Conservation (phyloP, 345 rosid genomes). For the Aquilaria malaccensis region DNA sequence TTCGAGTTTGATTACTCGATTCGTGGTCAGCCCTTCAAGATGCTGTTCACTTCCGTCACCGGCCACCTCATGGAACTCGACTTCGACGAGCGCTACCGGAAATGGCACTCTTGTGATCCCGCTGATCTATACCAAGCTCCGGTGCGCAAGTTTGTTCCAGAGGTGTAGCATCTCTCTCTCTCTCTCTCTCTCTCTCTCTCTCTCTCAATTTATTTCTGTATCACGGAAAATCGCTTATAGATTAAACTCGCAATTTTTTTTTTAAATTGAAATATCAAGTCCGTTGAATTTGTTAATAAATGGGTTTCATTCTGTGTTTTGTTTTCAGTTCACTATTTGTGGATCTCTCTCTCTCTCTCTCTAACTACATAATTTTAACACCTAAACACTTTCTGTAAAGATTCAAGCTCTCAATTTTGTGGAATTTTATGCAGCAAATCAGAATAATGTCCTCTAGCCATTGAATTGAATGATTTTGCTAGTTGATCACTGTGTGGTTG, state of each 20-base stretch:
- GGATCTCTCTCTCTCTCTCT: no score
- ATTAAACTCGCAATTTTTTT: background rate
- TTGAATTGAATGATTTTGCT: no score
- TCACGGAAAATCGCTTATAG: background rate
- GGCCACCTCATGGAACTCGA: constrained; percentile 97
- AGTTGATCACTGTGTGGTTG: no score
- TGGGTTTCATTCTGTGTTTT: background rate
- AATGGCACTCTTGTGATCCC: constrained; percentile 96
- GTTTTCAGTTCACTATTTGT: background rate
- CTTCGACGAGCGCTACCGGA: constrained; percentile 84
- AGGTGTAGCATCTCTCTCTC: constrained; percentile 28
- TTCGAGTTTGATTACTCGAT: constrained; percentile 85
- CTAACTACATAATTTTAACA: no score
- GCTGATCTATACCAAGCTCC: constrained; percentile 79
- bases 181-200: no score
- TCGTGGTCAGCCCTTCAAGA: constrained; percentile 74
- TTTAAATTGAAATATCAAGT: no score
- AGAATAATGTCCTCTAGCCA: no score
- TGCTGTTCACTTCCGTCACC: constrained; percentile 91
- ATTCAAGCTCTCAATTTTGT: no score
- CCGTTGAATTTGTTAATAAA: background rate
- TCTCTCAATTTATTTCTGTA: no score
- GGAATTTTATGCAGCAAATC: no score
- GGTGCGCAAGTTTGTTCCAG: constrained; percentile 73
- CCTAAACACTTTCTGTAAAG: no score